Evolutionary conservation across 2,329 filamentous ascomycete genomes (phyloP).

Genomic region (Seiridium cupressi): DNA sequence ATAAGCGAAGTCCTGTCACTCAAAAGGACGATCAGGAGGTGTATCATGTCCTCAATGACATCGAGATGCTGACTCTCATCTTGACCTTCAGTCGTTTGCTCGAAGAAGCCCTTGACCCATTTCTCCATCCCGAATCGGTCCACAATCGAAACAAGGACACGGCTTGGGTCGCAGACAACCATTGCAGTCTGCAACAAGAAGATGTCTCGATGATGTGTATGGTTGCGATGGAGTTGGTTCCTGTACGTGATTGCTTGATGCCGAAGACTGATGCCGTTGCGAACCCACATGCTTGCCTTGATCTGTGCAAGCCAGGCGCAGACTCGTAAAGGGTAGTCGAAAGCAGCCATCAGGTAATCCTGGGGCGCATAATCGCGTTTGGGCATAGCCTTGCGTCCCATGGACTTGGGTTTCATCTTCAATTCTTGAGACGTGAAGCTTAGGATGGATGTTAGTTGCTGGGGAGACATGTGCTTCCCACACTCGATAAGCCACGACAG

Average conservation of each 20-base stretch:
- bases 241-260: conserved; percentile 95
- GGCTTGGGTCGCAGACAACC: conserved; percentile 78
- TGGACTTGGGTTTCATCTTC: conserved; percentile 59
- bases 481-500: conserved; percentile 94
- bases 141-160: conserved; percentile 84
- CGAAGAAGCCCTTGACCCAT: conserved; percentile 85
- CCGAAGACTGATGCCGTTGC: conserved; percentile 91
- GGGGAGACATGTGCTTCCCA: conserved; percentile 70
- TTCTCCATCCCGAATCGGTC: conserved; percentile 86
- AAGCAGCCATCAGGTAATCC: conserved; percentile 80
- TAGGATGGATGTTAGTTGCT: conserved; percentile 67
- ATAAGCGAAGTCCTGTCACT: conserved; percentile 84
- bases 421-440: conserved; percentile 72
- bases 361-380: conserved; percentile 62
- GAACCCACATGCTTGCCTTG: conserved; percentile 97
- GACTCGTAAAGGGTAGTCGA: conserved; percentile 90
- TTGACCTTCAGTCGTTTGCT: conserved; percentile 67
- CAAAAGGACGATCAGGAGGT: conserved; percentile 85
- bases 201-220: conserved; percentile 91
- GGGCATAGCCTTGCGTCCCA: conserved; percentile 57
- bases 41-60: conserved; percentile 92
- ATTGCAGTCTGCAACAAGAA: conserved; percentile 90
- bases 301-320: conserved; percentile 98
- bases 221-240: conserved; percentile 83
- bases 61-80: conserved; percentile 89